phyloP scores from a whole-genome alignment of 352 stramenopile species.

The Phytophthora litchii region DNA sequence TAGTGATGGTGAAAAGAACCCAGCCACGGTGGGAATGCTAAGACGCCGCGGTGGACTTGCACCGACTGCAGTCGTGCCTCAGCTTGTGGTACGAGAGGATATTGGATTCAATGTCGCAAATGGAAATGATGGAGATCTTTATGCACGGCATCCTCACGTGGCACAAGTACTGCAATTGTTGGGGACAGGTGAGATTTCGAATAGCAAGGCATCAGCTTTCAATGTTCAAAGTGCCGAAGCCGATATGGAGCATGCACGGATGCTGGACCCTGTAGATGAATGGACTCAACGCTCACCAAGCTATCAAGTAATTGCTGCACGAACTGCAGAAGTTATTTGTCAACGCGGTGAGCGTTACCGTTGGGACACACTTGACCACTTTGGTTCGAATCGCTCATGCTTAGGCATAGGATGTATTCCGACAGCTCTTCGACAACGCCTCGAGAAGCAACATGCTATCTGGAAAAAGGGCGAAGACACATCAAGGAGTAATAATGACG shows the following conservation, averaged over 20 bases:
- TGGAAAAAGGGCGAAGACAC: constrained; percentile 12
- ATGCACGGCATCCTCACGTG: constrained; percentile 53
- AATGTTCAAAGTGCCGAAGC: constrained; percentile 30
- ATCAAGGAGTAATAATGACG: constrained; percentile 9
- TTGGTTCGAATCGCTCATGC: constrained; percentile 7
- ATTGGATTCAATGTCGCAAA: constrained; percentile 4
- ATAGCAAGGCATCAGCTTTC: constrained; percentile 8
- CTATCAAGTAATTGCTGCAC: constrained; percentile 52
- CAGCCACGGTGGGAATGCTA: constrained; percentile 4
- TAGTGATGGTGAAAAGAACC: background rate
- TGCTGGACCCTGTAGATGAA: constrained; percentile 37
- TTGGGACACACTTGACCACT: constrained; percentile 56
- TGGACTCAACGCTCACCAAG: constrained; percentile 53
- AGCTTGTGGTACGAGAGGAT: constrained; percentile 21
- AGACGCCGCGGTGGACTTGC: constrained; percentile 22
- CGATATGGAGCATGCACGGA: constrained; percentile 32
- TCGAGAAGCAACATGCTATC: constrained; percentile 32
- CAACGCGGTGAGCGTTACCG: constrained; percentile 38
- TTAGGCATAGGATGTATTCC: constrained; percentile 3
- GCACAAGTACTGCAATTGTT: constrained; percentile 47
- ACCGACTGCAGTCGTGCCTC: constrained; percentile 2
- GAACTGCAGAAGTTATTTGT: constrained; percentile 35
- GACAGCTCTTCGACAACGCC: constrained; percentile 24
- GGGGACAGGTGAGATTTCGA: constrained; percentile 4
- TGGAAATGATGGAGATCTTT: constrained; percentile 32